Base-by-base conservation (phyloP, 768 basidiomycete species). In the Peribolospora kevripleyi region DNA sequence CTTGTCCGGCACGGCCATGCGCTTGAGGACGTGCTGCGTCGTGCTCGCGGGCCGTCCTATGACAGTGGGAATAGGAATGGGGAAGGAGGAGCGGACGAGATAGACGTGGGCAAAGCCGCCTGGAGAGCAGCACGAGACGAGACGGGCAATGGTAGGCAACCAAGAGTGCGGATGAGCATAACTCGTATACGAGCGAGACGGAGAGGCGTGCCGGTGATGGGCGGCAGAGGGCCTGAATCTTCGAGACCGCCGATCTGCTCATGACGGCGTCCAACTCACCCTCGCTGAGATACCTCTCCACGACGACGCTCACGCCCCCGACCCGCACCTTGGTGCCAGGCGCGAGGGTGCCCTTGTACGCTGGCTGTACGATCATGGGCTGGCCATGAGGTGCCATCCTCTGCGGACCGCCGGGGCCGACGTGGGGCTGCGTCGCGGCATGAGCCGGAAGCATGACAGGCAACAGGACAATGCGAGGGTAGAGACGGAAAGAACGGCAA, bases 21-120 rank as follows among this genome's bases (percentile, higher is more conserved):
- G 78, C 69, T 98, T 98, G 60, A 98, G 77, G 61, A 97, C 93
- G 74, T 98, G 93, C 62, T 82, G 83, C 25, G 82, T 86, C 41
- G 85, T 88, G 62, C 82, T 84, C 67, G 82, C 82, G 7, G 7
- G 13, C 43, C 43, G 25, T 25, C 25, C 25, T 25, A 1, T 25
- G 14, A 57, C 59, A 11, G 58, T 48, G 8, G 58, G 58, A 11
- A n/a, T 38, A 5, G 61, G 59, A 48, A 98, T 82, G 3, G 87
- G 85, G 42, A 76, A 73, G 11, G 81, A 74, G 5, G 90, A 88
- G 57, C 79, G 73, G 51, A 95, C 90, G 58, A 98, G 78, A 69
- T 98, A 98, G 46, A 98, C 91, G 70, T 95, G 84, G 6, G 93
- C 90, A 68, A 93, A 98, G 13, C 93, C 93, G 69, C 93, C 88